These are phyloP conservation scores for Eudorina sp. DNA, from an alignment of 139 green algal species.

Conservation along the genomic window DNA sequence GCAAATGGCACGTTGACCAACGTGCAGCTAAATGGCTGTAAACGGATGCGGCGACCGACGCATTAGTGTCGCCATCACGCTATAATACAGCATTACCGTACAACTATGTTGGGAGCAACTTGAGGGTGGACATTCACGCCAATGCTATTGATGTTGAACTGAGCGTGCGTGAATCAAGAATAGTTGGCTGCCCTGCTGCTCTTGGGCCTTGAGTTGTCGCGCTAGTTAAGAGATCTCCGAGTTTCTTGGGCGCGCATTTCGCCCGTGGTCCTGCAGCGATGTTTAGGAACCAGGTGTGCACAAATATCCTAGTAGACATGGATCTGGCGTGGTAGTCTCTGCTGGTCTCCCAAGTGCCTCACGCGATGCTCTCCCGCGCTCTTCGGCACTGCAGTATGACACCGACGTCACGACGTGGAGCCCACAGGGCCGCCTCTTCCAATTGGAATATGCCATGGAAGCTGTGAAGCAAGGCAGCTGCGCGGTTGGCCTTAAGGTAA, in stretches of 20 bases:
- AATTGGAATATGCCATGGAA: constrained; percentile 99
- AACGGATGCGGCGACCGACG: too few species aligned
- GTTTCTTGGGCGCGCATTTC: not conserved
- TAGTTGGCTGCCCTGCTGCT: too few species aligned
- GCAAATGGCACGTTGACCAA: too few species aligned
- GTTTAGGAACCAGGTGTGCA: constrained; percentile 54
- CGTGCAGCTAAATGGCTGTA: too few species aligned
- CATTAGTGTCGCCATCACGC: too few species aligned
- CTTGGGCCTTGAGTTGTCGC: not conserved
- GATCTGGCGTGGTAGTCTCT: too few species aligned
- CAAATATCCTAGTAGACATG: too few species aligned
- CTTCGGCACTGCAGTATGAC: constrained; percentile 89
- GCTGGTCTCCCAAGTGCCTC: not conserved
- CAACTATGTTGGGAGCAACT: too few species aligned
- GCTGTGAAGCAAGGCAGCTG: constrained; percentile 98
- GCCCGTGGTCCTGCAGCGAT: constrained; percentile 12
- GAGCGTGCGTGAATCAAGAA: too few species aligned
- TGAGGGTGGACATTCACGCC: too few species aligned
- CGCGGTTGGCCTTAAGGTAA: constrained; percentile 92
- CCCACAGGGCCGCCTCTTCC: constrained; percentile 94
- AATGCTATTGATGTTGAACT: too few species aligned
- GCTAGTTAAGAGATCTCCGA: constrained; percentile 4
- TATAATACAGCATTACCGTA: too few species aligned
- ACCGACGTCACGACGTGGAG: constrained; percentile 97
- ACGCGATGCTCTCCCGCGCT: not conserved